Conservation (phyloP, 2,329 filamentous ascomycete genomes). For the Paecilomyces formosus region DNA sequence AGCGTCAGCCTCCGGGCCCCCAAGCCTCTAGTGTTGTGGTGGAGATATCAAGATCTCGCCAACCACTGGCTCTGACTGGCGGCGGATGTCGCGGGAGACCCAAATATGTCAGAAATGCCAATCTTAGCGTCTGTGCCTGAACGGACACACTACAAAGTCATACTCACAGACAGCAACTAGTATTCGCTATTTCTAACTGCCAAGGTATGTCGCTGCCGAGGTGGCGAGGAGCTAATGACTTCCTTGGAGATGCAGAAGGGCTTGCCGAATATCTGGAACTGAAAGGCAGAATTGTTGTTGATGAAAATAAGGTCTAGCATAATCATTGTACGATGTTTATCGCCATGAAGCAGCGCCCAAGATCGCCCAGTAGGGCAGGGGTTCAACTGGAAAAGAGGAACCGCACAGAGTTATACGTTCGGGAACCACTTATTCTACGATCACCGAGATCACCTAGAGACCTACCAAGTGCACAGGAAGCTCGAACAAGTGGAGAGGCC, state of each 20-base stretch:
- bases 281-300: too few species aligned
- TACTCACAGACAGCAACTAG: not conserved
- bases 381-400: too few species aligned
- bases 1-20: not conserved
- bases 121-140: not conserved
- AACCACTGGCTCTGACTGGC: not conserved
- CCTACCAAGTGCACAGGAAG: not conserved
- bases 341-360: too few species aligned
- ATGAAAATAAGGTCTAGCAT: too few species aligned
- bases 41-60: not conserved
- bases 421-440: not conserved
- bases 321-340: too few species aligned
- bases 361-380: too few species aligned
- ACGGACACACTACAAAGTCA: not conserved
- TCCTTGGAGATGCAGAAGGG: not conserved
- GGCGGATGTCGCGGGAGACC: not conserved
- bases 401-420: not conserved
- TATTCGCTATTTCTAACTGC: not conserved
- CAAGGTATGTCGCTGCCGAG: not conserved
- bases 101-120: not conserved
- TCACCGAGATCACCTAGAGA: not conserved
- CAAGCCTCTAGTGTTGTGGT: not conserved
- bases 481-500: not conserved
- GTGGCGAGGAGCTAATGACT: not conserved
- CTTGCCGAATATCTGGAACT: not conserved